Evolutionary conservation across 352 stramenopile species (phyloP).

Genomic region (Pythium rhizo-oryzae): DNA sequence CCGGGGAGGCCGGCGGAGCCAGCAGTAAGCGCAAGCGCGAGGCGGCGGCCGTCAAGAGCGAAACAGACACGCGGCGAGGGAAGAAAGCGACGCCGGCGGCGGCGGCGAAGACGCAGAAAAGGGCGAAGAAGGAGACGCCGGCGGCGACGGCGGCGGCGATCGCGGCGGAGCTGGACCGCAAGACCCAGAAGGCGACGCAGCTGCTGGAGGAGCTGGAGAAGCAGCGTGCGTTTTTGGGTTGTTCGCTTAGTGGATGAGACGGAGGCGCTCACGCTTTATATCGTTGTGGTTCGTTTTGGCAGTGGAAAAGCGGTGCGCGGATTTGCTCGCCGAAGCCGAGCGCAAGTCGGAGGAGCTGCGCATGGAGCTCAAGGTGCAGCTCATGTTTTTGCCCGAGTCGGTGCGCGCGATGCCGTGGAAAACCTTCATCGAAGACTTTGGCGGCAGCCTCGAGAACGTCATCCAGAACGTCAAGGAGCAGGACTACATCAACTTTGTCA

Average conservation of each 20-base stretch:
- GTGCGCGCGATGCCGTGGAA: constrained; percentile 81
- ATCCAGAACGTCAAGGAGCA: constrained; percentile 63
- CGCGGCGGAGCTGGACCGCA: constrained; percentile 38
- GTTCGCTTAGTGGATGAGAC: not conserved
- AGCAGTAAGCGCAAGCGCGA: constrained; percentile 27
- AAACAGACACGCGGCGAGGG: not conserved
- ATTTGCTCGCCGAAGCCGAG: constrained; percentile 54
- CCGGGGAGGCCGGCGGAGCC: not conserved
- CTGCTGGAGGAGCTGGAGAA: constrained; percentile 66
- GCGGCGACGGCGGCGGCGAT: constrained; percentile 28
- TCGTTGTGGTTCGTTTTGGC: constrained; percentile 1
- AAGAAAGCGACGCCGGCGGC: not conserved
- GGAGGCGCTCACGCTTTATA: not conserved
- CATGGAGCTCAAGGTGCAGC: constrained; percentile 80
- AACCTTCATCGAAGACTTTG: constrained; percentile 81
- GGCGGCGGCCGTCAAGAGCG: not conserved
- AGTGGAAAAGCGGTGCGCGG: constrained; percentile 73
- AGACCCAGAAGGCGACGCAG: constrained; percentile 42
- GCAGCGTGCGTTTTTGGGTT: constrained; percentile 39
- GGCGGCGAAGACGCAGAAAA: not conserved
- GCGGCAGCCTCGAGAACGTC: constrained; percentile 68
- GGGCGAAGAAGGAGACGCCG: constrained; percentile 9
- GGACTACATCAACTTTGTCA: constrained; percentile 34
- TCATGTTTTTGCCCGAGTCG: constrained; percentile 70
- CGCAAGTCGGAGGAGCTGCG: constrained; percentile 62